Percentiles rank a stretch among this genome's conserved stretches.
Conservation (phyloP, 139 green algal species). For the Tetradesmus lagerheimii region DNA sequence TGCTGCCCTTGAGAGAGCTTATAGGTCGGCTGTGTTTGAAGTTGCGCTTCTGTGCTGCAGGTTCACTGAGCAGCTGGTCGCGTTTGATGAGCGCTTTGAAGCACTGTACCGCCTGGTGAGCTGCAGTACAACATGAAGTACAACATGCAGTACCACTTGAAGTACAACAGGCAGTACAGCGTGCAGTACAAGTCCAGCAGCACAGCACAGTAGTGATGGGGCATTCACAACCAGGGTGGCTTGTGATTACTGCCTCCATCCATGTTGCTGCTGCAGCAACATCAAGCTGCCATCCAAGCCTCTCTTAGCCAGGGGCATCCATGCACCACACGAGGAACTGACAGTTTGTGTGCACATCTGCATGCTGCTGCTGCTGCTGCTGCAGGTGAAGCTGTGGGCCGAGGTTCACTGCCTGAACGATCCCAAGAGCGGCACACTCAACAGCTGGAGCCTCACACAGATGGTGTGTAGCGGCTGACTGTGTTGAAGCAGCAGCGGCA, state of each 20-base stretch:
- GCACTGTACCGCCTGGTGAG: slow-evolving; percentile 50
- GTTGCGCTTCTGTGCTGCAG: background rate
- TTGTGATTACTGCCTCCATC: too few relatives aligned
- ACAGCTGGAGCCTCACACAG: slow-evolving; percentile 52
- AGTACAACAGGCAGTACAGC: background rate
- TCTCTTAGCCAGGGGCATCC: too few relatives aligned
- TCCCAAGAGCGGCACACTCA: slow-evolving; percentile 53
- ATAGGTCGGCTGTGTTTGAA: too few relatives aligned
- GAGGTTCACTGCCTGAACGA: slow-evolving; percentile 44
- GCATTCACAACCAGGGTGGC: background rate
- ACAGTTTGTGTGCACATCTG: background rate
- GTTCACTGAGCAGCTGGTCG: slow-evolving; percentile 20
- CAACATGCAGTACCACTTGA: background rate
- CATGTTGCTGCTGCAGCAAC: too few relatives aligned
- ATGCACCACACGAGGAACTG: background rate
- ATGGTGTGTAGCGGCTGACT: slow-evolving; percentile 39
- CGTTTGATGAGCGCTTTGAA: slow-evolving; percentile 37
- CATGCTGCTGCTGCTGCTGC: background rate
- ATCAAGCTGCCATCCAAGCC: too few relatives aligned
- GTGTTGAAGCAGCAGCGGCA: background rate
- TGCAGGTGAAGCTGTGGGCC: slow-evolving; percentile 56
- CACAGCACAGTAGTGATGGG: background rate
- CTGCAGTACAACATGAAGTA: background rate
- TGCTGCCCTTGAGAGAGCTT: too few relatives aligned
- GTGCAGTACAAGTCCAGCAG: background rate